Conservation (phyloP, 805 yeast species). For the Wickerhamomyces rabaulensis region DNA sequence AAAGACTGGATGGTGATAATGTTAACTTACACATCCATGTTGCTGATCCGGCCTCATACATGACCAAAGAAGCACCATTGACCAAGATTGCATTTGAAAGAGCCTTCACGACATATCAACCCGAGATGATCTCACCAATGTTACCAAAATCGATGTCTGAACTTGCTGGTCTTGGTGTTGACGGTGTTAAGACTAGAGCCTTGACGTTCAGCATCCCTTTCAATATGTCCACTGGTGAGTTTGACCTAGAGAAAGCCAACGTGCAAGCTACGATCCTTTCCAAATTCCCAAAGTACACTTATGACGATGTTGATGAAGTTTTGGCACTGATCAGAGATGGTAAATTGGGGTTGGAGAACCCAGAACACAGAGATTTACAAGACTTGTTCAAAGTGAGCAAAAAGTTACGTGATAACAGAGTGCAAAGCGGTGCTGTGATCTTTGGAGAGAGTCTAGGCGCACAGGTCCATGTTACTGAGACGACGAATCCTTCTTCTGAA, state of each 20-base stretch:
- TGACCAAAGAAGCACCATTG: conserved; percentile 30
- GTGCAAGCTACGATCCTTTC: conserved; percentile 38
- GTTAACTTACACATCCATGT: conserved; percentile 62
- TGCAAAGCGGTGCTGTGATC: conserved; percentile 32
- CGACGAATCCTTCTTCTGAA: conserved; percentile 3
- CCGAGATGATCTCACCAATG: conserved; percentile 63
- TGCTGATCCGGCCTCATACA: conserved; percentile 80
- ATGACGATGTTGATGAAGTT: conserved; percentile 53
- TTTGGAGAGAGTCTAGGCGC: conserved; percentile 32
- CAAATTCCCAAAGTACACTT: conserved; percentile 52
- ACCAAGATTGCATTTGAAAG: conserved; percentile 55
- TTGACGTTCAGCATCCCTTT: conserved; percentile 37
- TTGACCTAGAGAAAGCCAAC: conserved; percentile 23
- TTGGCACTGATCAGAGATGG: conserved; percentile 24
- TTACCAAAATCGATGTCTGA: conserved; percentile 54
- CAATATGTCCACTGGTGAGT: conserved; percentile 19
- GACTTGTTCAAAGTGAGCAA: conserved; percentile 29
- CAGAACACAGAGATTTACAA: conserved; percentile 29
- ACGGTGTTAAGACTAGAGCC: conserved; percentile 39
- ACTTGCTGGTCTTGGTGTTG: conserved; percentile 45
- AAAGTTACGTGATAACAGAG: conserved; percentile 27
- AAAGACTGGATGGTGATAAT: conserved; percentile 21
- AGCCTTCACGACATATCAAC: conserved; percentile 67
- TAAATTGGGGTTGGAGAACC: background rate
- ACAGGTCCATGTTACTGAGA: conserved; percentile 13